Evolutionary conservation across 192 early-diverging fungal species (phyloP), one percentile per base, ranked within the genome.

Genomic region (Spinellus fusiger): DNA sequence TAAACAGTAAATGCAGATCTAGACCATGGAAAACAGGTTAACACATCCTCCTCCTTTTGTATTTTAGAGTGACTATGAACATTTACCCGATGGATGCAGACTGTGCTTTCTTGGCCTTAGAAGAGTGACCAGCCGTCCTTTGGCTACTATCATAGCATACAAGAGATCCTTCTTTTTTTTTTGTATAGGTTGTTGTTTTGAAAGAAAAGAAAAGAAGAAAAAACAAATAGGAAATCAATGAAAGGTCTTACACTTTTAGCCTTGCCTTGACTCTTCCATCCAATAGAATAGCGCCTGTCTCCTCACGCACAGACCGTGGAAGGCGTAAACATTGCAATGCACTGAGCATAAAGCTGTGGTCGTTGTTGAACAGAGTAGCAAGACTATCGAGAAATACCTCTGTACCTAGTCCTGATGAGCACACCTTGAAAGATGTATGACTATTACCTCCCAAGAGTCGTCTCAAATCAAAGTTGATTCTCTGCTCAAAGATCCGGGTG

Each of bases 381-480:
- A 94, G 73, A 56, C 89, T 85, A 66, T 91, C 89, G 15, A 97
- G 73, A 49, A 94, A 90, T 6, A 81, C 73, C 54, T 94, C 92
- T 0, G 94, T 89, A 2, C 88, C 86, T 80, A 44, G n/a, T n/a
- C n/a, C n/a, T n/a, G n/a, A n/a, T n/a, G 40, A 2, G 15, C 3
- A n/a, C 18, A 10, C 18, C 18, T 2, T 44, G 7, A 13, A 51
- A 23, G 13, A 49, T 50, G 29, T 28, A 29, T 26, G 13, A 28
- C 28, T 46, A n/a, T n/a, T 76, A 70, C 88, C 91, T 56, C 84
- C 84, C 23, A 98, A 76, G 26, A 96, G 72, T 61, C 84, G 78
- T 16, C 95, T 71, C 37, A 98, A 69, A 77, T 98, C 95, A 78
- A 89, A 95, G 71, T 92, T 96, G 46, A 75, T 77, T 1, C 89